phyloP scores from a whole-genome alignment of 2,329 filamentous ascomycete genomes.

The Ascochyta koolunga region DNA sequence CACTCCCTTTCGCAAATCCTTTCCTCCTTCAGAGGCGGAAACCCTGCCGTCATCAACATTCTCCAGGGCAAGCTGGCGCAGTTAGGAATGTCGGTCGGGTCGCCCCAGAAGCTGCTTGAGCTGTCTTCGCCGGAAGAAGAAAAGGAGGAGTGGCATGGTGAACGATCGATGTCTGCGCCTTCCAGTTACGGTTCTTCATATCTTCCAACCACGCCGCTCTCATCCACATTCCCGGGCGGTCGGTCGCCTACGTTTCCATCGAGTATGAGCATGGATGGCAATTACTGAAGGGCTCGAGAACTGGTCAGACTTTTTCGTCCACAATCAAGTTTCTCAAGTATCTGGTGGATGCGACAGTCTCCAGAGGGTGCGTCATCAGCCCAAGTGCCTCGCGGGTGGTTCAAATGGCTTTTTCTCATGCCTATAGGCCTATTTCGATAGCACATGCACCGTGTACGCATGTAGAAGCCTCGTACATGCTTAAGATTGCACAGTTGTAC shows the following conservation, averaged over 20 bases:
- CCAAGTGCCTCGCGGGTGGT: neutral
- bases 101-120: constrained; percentile 40
- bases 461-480: too few species aligned
- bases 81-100: constrained; percentile 35
- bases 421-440: too few species aligned
- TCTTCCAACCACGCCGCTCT: neutral
- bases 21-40: constrained; percentile 40
- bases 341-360: neutral
- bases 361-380: neutral
- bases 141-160: constrained; percentile 30
- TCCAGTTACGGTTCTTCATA: constrained; percentile 21
- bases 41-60: constrained; percentile 42
- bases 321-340: neutral
- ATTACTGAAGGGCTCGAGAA: constrained; percentile 6
- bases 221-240: constrained; percentile 1
- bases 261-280: constrained; percentile 27
- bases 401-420: too few species aligned
- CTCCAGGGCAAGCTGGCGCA: constrained; percentile 40
- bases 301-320: too few species aligned
- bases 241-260: constrained; percentile 22
- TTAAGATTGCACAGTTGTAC: too few species aligned
- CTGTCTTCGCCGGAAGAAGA: constrained; percentile 43
- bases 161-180: constrained; percentile 25
- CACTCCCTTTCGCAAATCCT: constrained; percentile 41
- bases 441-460: too few species aligned